Base-by-base conservation (phyloP, 768 basidiomycete species). In the Amanita rubescens region DNA sequence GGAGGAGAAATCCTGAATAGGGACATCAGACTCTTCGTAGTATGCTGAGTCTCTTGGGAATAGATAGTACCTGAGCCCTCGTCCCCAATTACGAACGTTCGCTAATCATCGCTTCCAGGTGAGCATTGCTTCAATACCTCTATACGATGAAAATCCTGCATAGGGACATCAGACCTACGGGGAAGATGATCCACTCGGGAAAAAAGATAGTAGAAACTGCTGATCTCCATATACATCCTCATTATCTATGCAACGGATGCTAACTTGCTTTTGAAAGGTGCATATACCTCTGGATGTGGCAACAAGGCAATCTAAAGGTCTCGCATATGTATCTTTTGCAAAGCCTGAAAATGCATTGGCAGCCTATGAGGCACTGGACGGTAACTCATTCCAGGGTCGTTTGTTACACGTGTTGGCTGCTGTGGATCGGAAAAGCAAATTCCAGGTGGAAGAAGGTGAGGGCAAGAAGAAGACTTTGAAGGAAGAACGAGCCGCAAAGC, bases 331-430 rank as follows among this genome's bases (percentile, higher is more conserved):
- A 11, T 75, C 75, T 3, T 81, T 75, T 52, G 59, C 65, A 9
- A 64, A 69, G 20, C 62, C 75, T 6, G 58, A 69, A 0, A 63
- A 66, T 51, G 78, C 79, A 4, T 60, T 93, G 0, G 69, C 75
- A 0, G 96, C 95, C 0, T 92, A 85, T 59, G 78, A 84, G 53
- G 75, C 75, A 0, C 75, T 97, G 32, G 94, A 98, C 64, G 83
- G 82, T 53, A 84, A 76, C 34, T 83, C 90, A 0, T 94, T 96
- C 67, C 93, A 94, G 69, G 96, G 96, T 3, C 83, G 96, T 25
- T 67, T 98, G 0, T 66, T 99, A 1, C 96, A 98, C 63, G 84
- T 98, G 50, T 74, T 99, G 0, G 88, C 89, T 0, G 93, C 91
- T 0, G 81, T 90, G 1, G 83, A 90, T 60, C 72, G 83, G 50